A percentile compares a stretch with the other conserved stretches of the same genome.
These are phyloP conservation scores for Aspergillus hancockii DNA, from an alignment of 495 filamentous ascomycete species.

Conservation along the genomic window DNA sequence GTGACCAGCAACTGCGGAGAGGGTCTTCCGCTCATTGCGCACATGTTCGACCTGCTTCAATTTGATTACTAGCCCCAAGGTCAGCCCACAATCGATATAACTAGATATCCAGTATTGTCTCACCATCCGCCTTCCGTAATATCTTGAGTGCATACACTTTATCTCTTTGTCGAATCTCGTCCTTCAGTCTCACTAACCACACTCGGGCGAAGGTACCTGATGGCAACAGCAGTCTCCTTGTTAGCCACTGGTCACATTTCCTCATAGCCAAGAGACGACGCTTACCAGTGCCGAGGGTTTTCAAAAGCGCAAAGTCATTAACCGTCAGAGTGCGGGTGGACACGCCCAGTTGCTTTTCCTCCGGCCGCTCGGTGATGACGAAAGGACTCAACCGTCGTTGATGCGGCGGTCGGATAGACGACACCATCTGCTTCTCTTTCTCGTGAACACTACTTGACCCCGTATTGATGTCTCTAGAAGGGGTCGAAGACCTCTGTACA, in stretches of 20 bases:
- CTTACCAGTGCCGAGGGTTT: conserved; percentile 87
- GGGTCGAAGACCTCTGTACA: conserved; percentile 29
- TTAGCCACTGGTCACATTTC: conserved; percentile 30
- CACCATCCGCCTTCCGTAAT: conserved; percentile 81
- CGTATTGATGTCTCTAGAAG: conserved; percentile 34
- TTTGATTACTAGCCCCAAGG: conserved; percentile 68
- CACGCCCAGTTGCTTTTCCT: conserved; percentile 58
- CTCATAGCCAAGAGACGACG: conserved; percentile 13
- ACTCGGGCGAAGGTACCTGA: conserved; percentile 95
- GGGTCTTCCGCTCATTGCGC: conserved; percentile 84
- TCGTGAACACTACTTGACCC: conserved; percentile 42
- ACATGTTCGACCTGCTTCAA: conserved; percentile 98
- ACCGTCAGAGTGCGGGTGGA: conserved; percentile 57
- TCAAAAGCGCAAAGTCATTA: conserved; percentile 79
- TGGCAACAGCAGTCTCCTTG: conserved; percentile 22
- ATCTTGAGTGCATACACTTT: conserved; percentile 94
- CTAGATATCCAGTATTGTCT: conserved; percentile 14
- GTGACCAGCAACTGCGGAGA: conserved; percentile 85
- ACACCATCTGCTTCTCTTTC: conserved; percentile 50
- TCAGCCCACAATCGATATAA: neutral
- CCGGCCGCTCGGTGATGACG: conserved; percentile 53
- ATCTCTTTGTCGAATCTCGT: conserved; percentile 55
- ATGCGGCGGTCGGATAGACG: conserved; percentile 44
- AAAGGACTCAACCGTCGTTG: conserved; percentile 52
- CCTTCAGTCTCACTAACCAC: conserved; percentile 74